Base-by-base conservation (phyloP, 305 asterid species). In the Fraxinus greggii region DNA sequence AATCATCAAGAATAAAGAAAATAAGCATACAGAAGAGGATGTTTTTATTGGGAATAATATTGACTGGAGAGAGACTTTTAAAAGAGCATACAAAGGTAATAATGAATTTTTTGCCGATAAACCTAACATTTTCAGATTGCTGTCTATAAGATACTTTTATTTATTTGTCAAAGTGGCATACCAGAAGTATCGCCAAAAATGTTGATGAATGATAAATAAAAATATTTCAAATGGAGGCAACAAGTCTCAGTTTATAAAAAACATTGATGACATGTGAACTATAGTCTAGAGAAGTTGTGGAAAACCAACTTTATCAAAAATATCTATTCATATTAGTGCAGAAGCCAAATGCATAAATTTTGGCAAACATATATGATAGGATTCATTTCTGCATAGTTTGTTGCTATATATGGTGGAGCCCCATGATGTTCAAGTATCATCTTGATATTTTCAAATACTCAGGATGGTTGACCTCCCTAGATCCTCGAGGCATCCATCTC, bases 1-100 rank as follows among this genome's bases (percentile, higher is more conserved):
- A 77, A 78, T 10, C 56, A 38, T 42, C 19, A 35, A 75, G 74
- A 48, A 75, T 61, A 79, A 24, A 15, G 87, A 75, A 17, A 65
- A 42, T 67, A 75, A 74, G 21, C 77, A 65, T 76, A 72, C 54
- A 10, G 76, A 61, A 65, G 87, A 78, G 15, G 29, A 72, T 38
- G n/a, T 17, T 48, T 81, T n/a, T 72, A 17, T 23, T 40, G 85
- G 78, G 76, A 67, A 38, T 76, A 79, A 73, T 81, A 75, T 75
- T 32, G 86, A 88, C 80, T 89, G 93, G 91, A 90, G 85, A 88
- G 77, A 78, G 48, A 81, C 89, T 54, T 91, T 92, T 83, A 84
- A 80, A 86, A 83, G 75, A 65, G 86, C 82, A n/a, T 93, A 87
- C 77, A 83, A 36, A 86, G 92, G 97, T 95, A 89, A 72, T 38